Percentiles rank a stretch among this genome's conserved stretches.
These are phyloP conservation scores for Camellia granthamiana DNA, from an alignment of 148 eudicot species.

Conservation along the genomic window DNA sequence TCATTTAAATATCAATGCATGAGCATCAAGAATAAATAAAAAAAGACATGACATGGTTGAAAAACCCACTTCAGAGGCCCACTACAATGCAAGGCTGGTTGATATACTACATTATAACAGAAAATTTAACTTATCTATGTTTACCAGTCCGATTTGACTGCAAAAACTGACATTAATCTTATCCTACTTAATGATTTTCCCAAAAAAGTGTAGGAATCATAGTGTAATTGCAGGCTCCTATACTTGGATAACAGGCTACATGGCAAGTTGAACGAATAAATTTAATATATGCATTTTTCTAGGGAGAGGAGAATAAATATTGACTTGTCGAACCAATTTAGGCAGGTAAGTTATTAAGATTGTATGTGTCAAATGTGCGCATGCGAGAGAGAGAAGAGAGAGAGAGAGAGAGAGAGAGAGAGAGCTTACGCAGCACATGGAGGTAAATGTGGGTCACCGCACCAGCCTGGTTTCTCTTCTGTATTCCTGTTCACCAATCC, in stretches of 20 bases:
- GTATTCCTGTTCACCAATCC: slow-evolving; percentile 55
- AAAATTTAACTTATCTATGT: not conserved
- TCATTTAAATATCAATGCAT: too few relatives aligned
- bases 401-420: too few relatives aligned
- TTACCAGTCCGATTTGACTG: not conserved
- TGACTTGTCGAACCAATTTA: not conserved
- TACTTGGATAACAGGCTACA: not conserved
- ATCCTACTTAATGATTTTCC: not conserved
- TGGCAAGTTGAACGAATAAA: not conserved
- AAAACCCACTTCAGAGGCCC: too few relatives aligned
- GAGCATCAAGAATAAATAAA: too few relatives aligned
- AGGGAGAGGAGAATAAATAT: not conserved
- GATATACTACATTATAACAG: not conserved
- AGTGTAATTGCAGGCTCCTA: not conserved
- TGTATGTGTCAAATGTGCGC: not conserved
- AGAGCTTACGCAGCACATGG: slow-evolving; percentile 90
- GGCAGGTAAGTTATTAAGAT: not conserved
- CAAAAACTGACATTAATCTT: not conserved
- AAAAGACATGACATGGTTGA: too few relatives aligned
- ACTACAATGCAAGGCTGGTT: not conserved
- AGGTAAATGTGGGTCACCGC: slow-evolving; percentile 70
- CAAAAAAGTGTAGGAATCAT: not conserved
- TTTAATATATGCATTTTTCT: not conserved
- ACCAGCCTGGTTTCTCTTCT: slow-evolving; percentile 88
- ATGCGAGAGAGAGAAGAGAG: too few relatives aligned